Evolutionary conservation across 2,329 filamentous ascomycete species (phyloP), one percentile per base, ranked within the genome.

Genomic region (Colletotrichum spinosum): DNA sequence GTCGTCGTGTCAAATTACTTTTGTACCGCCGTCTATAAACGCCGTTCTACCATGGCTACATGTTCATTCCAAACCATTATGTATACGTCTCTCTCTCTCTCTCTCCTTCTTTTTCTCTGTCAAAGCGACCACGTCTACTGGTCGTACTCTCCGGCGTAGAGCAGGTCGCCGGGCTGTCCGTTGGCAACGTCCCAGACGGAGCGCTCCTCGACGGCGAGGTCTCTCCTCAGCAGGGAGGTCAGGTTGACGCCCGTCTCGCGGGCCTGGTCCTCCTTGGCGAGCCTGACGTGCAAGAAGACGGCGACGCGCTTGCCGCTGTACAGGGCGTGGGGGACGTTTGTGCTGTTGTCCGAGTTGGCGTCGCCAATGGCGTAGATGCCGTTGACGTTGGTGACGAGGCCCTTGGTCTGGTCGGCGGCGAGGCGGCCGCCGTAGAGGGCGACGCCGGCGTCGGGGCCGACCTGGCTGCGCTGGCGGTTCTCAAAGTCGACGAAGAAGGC

Each of bases 311-410:
- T 90, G 3, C 86, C 87, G 11, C 78, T 84, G 70, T 79, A 89
- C 70, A 90, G 80, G 0, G 88, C 87, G 67, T 89, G 87, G 0
- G 86, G 86, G 1, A 89, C 82, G 67, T 89, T 90, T 3, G 86
- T 88, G 8, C 79, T 77, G n/a, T 83, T 83, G 57, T 89, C 86
- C 38, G 81, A 82, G 73, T 89, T 90, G 11, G 83, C 83, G 67
- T 90, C 87, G 0, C 88, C 87, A 17, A 89, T 74, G 6, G 84
- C 87, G 69, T 84, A 89, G 0, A 89, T 81, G 1, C 86, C 86
- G 0, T 76, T 71, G 4, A 87, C 70, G 56, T 82, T 89, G 1
- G 87, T 88, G 12, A 77, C 69, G 64, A 85, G 77, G 0, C 82
- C 83, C n/a, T 75, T 77, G 2, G 74, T 65, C 0, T 45, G 41